Evolutionary conservation across 305 asterid species (phyloP).

Genomic region (Fraxinus xanthoxyloides): DNA sequence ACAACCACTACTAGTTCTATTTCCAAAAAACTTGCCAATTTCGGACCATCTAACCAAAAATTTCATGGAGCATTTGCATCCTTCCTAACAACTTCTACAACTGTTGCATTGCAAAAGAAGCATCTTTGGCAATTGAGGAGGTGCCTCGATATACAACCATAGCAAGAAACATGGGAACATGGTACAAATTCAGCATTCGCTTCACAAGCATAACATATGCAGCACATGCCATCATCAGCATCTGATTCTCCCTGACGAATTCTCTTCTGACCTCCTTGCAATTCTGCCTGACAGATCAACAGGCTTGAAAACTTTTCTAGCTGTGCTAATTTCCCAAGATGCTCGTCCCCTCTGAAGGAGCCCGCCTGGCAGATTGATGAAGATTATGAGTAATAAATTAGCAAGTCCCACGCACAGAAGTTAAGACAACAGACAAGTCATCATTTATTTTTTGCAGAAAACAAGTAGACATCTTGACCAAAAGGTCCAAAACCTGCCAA

Average conservation of each 20-base stretch:
- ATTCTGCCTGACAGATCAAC: slow-evolving; percentile 49
- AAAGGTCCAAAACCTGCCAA: background rate
- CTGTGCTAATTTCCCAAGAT: slow-evolving; percentile 48
- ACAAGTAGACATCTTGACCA: background rate
- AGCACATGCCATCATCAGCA: slow-evolving; percentile 59
- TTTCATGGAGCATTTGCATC: slow-evolving; percentile 30
- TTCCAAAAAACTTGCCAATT: background rate
- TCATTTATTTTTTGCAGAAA: background rate
- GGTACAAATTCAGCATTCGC: slow-evolving; percentile 67
- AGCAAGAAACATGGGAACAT: slow-evolving; percentile 78
- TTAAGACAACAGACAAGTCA: background rate
- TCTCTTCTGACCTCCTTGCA: slow-evolving; percentile 42
- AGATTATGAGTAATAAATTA: background rate
- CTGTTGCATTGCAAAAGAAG: slow-evolving; percentile 86
- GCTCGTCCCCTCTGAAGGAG: slow-evolving; percentile 55
- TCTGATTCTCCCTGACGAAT: slow-evolving; percentile 40
- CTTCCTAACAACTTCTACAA: slow-evolving; percentile 44
- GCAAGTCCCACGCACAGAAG: background rate
- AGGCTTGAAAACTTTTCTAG: slow-evolving; percentile 68
- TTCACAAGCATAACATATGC: slow-evolving; percentile 77
- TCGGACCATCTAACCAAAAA: background rate
- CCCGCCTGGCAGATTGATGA: slow-evolving; percentile 49
- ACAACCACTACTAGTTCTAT: slow-evolving; percentile 14
- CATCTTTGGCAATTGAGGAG: slow-evolving; percentile 88
- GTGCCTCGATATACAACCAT: slow-evolving; percentile 90